A percentile compares a stretch with the other conserved stretches of the same genome.
Conservation (phyloP, 192 early-diverging fungal genomes). For the Coemansia sp. region DNA sequence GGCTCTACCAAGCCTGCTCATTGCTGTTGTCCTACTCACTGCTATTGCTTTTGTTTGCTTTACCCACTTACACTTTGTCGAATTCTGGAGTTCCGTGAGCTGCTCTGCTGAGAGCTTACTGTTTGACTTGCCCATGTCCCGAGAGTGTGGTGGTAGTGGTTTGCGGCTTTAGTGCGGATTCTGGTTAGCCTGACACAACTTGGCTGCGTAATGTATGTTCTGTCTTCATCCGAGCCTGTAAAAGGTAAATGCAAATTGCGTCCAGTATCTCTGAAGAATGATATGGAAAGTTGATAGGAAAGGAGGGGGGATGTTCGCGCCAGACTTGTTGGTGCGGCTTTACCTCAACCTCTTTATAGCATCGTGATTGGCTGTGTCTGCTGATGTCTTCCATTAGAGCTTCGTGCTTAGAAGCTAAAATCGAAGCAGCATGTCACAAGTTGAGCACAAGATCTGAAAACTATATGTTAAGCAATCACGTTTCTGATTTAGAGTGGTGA, state of each 20-base stretch:
- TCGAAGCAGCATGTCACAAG: background rate
- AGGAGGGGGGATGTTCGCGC: background rate
- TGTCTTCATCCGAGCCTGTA: conserved; percentile 5
- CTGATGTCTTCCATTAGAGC: background rate
- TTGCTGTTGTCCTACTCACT: background rate
- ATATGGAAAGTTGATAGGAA: background rate
- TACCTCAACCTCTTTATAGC: background rate
- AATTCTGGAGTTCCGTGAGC: conserved; percentile 73
- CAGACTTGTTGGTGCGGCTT: background rate
- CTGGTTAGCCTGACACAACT: background rate
- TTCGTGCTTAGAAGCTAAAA: background rate
- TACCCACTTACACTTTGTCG: conserved; percentile 77
- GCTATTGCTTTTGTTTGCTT: background rate
- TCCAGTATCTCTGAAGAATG: background rate
- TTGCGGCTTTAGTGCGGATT: background rate
- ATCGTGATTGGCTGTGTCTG: background rate
- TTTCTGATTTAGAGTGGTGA: too few relatives aligned
- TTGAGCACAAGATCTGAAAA: too few relatives aligned
- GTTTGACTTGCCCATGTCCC: conserved; percentile 77
- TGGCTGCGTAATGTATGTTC: conserved; percentile 2
- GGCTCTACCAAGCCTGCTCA: background rate
- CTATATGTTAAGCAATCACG: too few relatives aligned
- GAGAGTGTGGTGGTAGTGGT: background rate
- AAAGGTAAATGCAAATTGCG: conserved; percentile 3
- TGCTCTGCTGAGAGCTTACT: conserved; percentile 79